Base-by-base conservation (phyloP, 2,329 filamentous ascomycete genomes). In the Helotiales sp. region DNA sequence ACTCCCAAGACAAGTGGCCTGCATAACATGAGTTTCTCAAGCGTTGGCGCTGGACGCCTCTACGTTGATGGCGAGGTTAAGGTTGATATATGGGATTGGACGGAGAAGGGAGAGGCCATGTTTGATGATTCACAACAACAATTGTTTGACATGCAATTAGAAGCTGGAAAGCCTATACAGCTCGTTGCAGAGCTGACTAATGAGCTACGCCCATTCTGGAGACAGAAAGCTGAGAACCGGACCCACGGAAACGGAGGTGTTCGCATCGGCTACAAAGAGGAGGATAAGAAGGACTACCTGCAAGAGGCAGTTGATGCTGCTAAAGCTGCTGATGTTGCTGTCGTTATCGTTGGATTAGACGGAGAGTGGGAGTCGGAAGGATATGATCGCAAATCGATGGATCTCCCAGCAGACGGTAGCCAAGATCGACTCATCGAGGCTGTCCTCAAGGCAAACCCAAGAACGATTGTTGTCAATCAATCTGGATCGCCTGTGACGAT, bases 281-380 rank as follows among this genome's bases (percentile, higher is more conserved):
- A 89, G 70, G 87, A 89, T 70, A 85, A 86, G 72, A 71, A 75
- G 50, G 83, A 88, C 72, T 86, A 87, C 70, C 81, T 91, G n/a
- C 83, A 89, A 69, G 83, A 91, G 75, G 90, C 90, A 0, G 85
- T 90, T 3, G 82, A 86, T 22, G 82, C 83, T 1, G 90, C 90
- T 8, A 85, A 81, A 68, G 82, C 82, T 2, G 87, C 88, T 0
- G 89, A 92, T 73, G 87, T 91, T 15, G 90, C 89, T 2, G 80
- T 93, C 6, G 83, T 93, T 1, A 84, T 92, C 58, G 86, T 91
- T 10, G 90, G 90, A 1, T 82, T 92, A 0, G 90, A 92, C 75
- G 86, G 86, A 6, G 90, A 93, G 76, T 93, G 89, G 89, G 90
- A 93, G 75, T 91, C 89, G 1, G 90, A 92, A 77, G 90, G 90